These are phyloP conservation scores for Linaria vulgaris DNA, from an alignment of 257 asterid species.

Conservation along the genomic window DNA sequence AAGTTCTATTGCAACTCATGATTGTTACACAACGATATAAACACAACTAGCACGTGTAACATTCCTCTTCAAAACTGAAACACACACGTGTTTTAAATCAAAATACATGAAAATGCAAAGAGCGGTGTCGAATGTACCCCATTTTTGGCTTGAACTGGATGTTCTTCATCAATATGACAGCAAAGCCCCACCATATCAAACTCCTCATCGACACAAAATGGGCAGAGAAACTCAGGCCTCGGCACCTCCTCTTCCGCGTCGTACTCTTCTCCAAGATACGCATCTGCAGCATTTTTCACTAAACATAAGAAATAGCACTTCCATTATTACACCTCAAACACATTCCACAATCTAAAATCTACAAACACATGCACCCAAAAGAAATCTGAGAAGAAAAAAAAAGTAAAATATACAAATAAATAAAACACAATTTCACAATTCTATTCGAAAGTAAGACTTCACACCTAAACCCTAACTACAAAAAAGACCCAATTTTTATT, in stretches of 20 bases:
- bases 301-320: not conserved
- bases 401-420: no score
- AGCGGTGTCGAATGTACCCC: conserved; percentile 50
- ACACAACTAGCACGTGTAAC: no score
- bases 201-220: conserved; percentile 82
- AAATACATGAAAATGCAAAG: no score
- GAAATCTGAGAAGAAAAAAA: no score
- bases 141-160: conserved; percentile 70
- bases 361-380: no score
- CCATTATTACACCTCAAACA: not conserved
- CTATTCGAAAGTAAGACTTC: not conserved
- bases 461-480: no score
- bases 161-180: conserved; percentile 90
- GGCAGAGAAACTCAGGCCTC: conserved; percentile 72
- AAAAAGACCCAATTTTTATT: conserved; percentile 5
- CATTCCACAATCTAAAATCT: no score
- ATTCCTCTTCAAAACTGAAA: no score
- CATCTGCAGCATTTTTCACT: conserved; percentile 37
- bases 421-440: not conserved
- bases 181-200: conserved; percentile 86
- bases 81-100: no score
- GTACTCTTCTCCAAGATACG: conserved; percentile 60
- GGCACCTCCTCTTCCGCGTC: conserved; percentile 66
- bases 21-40: no score
- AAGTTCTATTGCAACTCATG: no score